Conservation (phyloP, 352 stramenopile genomes). For the Thalassiosira hispida region DNA sequence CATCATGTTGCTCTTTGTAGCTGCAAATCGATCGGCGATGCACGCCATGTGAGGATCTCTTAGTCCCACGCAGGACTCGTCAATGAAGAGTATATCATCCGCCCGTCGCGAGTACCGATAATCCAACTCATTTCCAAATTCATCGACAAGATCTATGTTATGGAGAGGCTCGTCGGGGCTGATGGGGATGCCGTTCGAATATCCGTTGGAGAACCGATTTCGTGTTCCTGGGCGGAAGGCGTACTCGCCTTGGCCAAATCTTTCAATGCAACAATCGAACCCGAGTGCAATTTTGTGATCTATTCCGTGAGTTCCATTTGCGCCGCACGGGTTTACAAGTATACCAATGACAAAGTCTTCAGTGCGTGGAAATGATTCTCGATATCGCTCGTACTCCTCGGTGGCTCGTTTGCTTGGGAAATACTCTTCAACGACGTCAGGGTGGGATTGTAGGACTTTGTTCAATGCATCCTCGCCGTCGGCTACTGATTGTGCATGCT, state of each 20-base stretch:
- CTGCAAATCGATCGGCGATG: slow-evolving; percentile 62
- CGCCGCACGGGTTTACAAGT: slow-evolving; percentile 57
- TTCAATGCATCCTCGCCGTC: slow-evolving; percentile 27
- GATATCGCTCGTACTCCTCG: slow-evolving; percentile 36
- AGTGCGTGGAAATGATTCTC: slow-evolving; percentile 32
- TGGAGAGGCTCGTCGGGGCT: slow-evolving; percentile 52
- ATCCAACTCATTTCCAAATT: slow-evolving; percentile 46
- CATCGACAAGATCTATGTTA: slow-evolving; percentile 62
- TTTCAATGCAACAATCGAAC: slow-evolving; percentile 58
- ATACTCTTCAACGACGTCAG: slow-evolving; percentile 37
- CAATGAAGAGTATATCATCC: slow-evolving; percentile 76
- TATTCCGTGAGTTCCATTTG: slow-evolving; percentile 47
- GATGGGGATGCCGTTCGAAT: slow-evolving; percentile 41
- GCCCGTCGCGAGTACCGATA: slow-evolving; percentile 58
- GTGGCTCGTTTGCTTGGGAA: slow-evolving; percentile 23
- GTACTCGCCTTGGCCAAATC: slow-evolving; percentile 55
- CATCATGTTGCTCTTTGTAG: slow-evolving; percentile 42
- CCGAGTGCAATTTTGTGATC: slow-evolving; percentile 37
- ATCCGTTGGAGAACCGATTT: slow-evolving; percentile 45
- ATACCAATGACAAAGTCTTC: slow-evolving; percentile 57
- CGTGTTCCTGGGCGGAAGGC: slow-evolving; percentile 28
- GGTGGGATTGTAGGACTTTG: slow-evolving; percentile 35
- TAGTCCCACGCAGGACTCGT: slow-evolving; percentile 62
- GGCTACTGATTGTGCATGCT: slow-evolving; percentile 19
- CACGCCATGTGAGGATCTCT: slow-evolving; percentile 66